phyloP scores from a whole-genome alignment of 2,329 filamentous ascomycete genomes.

The Cryphonectria parasitica region DNA sequence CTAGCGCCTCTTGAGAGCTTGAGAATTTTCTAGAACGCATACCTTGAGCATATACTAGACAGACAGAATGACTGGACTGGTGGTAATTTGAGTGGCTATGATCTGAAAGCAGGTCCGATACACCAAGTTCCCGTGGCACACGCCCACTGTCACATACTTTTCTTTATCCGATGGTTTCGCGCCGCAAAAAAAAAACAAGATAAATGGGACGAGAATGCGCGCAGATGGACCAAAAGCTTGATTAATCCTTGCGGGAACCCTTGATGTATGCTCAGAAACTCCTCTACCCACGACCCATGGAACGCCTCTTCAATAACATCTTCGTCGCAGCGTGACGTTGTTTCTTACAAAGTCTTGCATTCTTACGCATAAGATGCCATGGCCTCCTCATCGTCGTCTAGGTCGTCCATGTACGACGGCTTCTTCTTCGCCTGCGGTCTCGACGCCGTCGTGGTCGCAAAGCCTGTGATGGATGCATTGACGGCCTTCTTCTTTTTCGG shows the following conservation, averaged over 20 bases:
- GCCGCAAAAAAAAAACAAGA: too few relatives aligned
- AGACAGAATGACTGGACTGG: neutral
- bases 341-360: neutral
- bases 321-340: neutral
- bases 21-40: neutral
- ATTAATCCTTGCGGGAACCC: neutral
- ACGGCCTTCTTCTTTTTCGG: constrained; percentile 36
- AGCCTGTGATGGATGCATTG: constrained; percentile 44
- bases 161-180: neutral
- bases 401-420: constrained; percentile 26
- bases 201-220: neutral
- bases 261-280: neutral
- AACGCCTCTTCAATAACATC: neutral
- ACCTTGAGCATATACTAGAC: neutral
- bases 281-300: too few relatives aligned
- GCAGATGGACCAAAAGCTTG: neutral
- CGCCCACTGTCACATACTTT: neutral
- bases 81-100: neutral
- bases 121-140: neutral
- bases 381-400: constrained; percentile 28
- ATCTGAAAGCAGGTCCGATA: neutral
- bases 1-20: neutral
- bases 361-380: constrained; percentile 26
- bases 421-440: constrained; percentile 29
- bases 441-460: constrained; percentile 42